Conservation (phyloP, 2,329 filamentous ascomycete genomes). For the Tolypocladium capitatum region DNA sequence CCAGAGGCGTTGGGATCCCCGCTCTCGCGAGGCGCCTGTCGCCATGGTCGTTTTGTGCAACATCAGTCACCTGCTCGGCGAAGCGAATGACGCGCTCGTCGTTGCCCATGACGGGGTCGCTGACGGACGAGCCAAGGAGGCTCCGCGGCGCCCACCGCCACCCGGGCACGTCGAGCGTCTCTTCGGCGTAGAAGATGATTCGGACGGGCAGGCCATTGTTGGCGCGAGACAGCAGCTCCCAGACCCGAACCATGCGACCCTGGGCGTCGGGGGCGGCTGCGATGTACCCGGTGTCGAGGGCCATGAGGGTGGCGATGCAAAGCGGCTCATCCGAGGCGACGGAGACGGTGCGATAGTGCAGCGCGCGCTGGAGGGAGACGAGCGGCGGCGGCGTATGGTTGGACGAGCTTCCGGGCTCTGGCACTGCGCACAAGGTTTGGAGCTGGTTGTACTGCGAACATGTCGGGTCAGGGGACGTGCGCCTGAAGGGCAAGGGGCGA, state of each 20-base stretch:
- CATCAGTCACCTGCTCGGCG: not conserved
- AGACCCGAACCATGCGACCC: conserved; percentile 11
- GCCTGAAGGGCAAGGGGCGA: no score
- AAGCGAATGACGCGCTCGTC: conserved; percentile 8
- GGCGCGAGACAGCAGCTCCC: conserved; percentile 9
- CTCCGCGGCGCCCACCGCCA: conserved; percentile 15
- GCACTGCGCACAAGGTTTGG: conserved; percentile 2
- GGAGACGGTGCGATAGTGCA: conserved; percentile 15
- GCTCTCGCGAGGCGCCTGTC: not conserved
- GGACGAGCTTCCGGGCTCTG: not conserved
- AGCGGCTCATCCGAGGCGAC: conserved; percentile 16
- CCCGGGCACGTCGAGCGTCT: conserved; percentile 8
- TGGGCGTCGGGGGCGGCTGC: conserved; percentile 3
- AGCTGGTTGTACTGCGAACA: conserved; percentile 7
- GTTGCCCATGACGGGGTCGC: conserved; percentile 6
- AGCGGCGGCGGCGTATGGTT: conserved; percentile 1
- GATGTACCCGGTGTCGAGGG: conserved; percentile 9
- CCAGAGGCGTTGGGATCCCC: conserved; percentile 6
- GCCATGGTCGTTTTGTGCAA: not conserved
- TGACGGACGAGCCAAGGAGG: conserved; percentile 6
- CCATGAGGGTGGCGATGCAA: conserved; percentile 16
- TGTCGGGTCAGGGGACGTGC: not conserved
- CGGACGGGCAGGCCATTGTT: conserved; percentile 7
- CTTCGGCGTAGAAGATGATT: conserved; percentile 12
- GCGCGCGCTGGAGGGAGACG: conserved; percentile 10